Evolutionary conservation across 768 basidiomycete genomes (phyloP).

Genomic region (Exsudoporus frostii): DNA sequence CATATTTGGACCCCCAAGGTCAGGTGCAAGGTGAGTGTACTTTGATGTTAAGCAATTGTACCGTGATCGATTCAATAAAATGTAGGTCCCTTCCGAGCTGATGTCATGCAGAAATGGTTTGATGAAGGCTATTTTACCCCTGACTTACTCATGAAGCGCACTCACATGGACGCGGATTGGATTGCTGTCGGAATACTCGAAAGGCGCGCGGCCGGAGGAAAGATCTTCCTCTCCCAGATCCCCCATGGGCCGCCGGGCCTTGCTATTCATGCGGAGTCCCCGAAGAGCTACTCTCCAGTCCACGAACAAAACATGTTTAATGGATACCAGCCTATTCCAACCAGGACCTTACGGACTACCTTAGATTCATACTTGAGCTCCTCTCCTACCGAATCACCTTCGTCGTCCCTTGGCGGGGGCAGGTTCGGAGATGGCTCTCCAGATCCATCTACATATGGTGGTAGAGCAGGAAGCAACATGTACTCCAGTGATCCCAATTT

Average conservation of each 20-base stretch:
- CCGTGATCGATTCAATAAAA: not conserved
- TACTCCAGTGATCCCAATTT: slow-evolving; percentile 37
- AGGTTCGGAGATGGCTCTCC: slow-evolving; percentile 67
- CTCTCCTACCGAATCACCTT: slow-evolving; percentile 66
- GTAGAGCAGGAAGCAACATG: slow-evolving; percentile 38
- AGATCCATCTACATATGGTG: slow-evolving; percentile 57
- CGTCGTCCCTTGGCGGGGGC: slow-evolving; percentile 65
- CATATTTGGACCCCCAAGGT: slow-evolving; percentile 90
- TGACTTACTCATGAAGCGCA: slow-evolving; percentile 81
- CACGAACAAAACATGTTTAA: slow-evolving; percentile 41
- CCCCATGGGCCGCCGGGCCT: slow-evolving; percentile 52
- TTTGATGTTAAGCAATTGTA: not conserved
- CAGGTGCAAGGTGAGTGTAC: slow-evolving; percentile 72
- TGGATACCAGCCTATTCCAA: slow-evolving; percentile 65
- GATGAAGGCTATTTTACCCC: slow-evolving; percentile 85
- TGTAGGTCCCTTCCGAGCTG: slow-evolving; percentile 84
- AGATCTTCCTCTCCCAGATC: slow-evolving; percentile 60
- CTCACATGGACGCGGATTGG: slow-evolving; percentile 67
- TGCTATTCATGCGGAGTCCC: slow-evolving; percentile 45
- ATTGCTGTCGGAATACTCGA: slow-evolving; percentile 58
- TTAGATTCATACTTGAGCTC: slow-evolving; percentile 58
- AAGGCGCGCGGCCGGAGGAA: slow-evolving; percentile 48
- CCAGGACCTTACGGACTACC: slow-evolving; percentile 58
- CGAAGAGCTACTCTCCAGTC: slow-evolving; percentile 40
- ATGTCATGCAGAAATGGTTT: slow-evolving; percentile 93